Percentiles rank a stretch among this genome's conserved stretches.
Conservation (phyloP, 2,329 filamentous ascomycete genomes). For the Colletotrichum shisoi region DNA sequence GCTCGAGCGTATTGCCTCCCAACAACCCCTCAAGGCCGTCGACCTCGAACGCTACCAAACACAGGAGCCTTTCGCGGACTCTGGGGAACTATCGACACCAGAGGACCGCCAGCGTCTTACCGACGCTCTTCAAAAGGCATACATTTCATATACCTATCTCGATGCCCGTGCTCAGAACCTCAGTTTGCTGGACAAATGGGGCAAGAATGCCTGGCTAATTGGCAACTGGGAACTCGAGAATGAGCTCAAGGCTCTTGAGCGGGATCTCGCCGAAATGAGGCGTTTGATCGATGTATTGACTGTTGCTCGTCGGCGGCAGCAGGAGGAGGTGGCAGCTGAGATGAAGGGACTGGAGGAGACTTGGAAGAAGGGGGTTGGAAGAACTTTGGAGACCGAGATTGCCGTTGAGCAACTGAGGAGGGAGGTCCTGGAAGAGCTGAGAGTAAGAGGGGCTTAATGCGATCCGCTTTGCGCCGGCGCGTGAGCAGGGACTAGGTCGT, state of each 20-base stretch:
- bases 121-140: slow-evolving; percentile 66
- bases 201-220: slow-evolving; percentile 91
- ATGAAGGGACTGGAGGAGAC: slow-evolving; percentile 75
- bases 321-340: slow-evolving; percentile 77
- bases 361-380: slow-evolving; percentile 81
- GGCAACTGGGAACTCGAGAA: slow-evolving; percentile 82
- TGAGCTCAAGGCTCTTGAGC: slow-evolving; percentile 73
- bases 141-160: slow-evolving; percentile 62
- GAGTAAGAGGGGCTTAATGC: slow-evolving; percentile 16
- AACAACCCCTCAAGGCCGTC: slow-evolving; percentile 68
- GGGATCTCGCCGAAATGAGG: slow-evolving; percentile 73
- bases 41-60: slow-evolving; percentile 86
- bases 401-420: slow-evolving; percentile 76
- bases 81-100: slow-evolving; percentile 36
- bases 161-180: slow-evolving; percentile 64
- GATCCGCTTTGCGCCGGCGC: neutral
- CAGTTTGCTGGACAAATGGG: slow-evolving; percentile 77
- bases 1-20: slow-evolving; percentile 67
- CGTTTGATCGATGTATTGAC: slow-evolving; percentile 78
- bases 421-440: slow-evolving; percentile 71
- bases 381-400: slow-evolving; percentile 84
- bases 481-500: neutral
- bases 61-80: slow-evolving; percentile 57
- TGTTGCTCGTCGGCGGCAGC: slow-evolving; percentile 70
- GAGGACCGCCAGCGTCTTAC: slow-evolving; percentile 66